Base-by-base conservation (phyloP, 768 basidiomycete species). In the Trametes coccinea region DNA sequence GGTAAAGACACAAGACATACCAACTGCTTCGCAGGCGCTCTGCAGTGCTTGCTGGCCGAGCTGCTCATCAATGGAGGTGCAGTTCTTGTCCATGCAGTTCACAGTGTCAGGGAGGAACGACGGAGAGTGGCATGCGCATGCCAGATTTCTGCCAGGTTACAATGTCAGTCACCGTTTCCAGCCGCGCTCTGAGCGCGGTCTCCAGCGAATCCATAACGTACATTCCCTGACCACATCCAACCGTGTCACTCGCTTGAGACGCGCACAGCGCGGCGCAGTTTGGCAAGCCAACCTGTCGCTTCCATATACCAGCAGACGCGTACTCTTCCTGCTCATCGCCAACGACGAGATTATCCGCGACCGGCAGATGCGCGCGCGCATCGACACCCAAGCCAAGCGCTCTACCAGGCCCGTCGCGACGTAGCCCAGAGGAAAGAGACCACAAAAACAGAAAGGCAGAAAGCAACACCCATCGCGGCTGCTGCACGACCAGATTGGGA, bases 401-500 rank as follows among this genome's bases (percentile, higher is more conserved):
- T 4, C 44, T 45, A n/a, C 33, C 30, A 10, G 51, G 48, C 17
- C 40, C 37, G 30, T 61, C 60, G 33, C 58, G 61, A 6, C 61
- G 61, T 4, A 59, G 43, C 37, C 56, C 53, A 3, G 58, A 59
- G 3, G 61, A 59, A 30, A 58, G 50, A n/a, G 61, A 62, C 65
- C 65, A 66, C 51, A 66, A 46, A 45, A 66, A 34, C 53, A 66
- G 56, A 59, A 63, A 63, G 30, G 45, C 27, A 1, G 61, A 63
- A 41, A 66, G 59, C 11, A 66, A 39, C 30, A 66, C 31, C 65
- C 65, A 66, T 51, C 61, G 62, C 7, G 65, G 65, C 16, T 60
- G 58, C 14, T 56, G 54, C 30, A 49, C 29, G 33, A 64, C 16
- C 33, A 59, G 10, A 17, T 53, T 30, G 22, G 60, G 57, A 13